These are phyloP conservation scores for Lepidium aucheri DNA, from an alignment of 345 rosid genomes.

Conservation along the genomic window DNA sequence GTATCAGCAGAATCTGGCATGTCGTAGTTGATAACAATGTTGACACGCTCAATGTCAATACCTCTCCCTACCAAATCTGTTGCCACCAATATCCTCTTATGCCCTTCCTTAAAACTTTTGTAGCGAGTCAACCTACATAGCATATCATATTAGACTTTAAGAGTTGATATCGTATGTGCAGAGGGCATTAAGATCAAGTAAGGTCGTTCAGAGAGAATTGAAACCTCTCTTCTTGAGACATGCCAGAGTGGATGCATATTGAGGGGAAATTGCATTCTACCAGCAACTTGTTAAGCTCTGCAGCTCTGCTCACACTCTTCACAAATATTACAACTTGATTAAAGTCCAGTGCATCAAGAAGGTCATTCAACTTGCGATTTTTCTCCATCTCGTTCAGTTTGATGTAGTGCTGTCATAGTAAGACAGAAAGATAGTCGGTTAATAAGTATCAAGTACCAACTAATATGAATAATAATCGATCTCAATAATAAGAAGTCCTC, in stretches of 20 bases:
- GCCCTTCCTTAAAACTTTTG: conserved; percentile 98
- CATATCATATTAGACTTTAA: background rate
- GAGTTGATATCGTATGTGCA: background rate
- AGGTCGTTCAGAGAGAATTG: background rate
- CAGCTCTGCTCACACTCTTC: conserved; percentile 92
- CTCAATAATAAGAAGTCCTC: background rate
- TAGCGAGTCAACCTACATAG: conserved; percentile 77
- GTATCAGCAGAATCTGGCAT: conserved; percentile 99
- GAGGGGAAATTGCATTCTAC: conserved; percentile 97
- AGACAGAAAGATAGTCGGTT: background rate
- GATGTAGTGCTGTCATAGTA: conserved; percentile 79
- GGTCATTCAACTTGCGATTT: conserved; percentile 93
- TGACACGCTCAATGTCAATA: conserved; percentile 95
- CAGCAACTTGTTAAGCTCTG: conserved; percentile 88
- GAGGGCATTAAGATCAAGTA: background rate
- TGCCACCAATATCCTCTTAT: conserved; percentile 93
- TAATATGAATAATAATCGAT: background rate
- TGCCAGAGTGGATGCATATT: conserved; percentile 97
- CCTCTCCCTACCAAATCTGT: conserved; percentile 98
- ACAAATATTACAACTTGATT: conserved; percentile 97
- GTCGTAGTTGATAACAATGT: conserved; percentile 96
- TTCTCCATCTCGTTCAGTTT: conserved; percentile 92
- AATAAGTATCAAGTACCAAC: background rate
- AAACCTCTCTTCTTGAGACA: conserved; percentile 98
- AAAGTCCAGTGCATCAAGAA: conserved; percentile 96